phyloP scores from a whole-genome alignment of 2,329 filamentous ascomycete species.

The Paraconiothyrium sp. region DNA sequence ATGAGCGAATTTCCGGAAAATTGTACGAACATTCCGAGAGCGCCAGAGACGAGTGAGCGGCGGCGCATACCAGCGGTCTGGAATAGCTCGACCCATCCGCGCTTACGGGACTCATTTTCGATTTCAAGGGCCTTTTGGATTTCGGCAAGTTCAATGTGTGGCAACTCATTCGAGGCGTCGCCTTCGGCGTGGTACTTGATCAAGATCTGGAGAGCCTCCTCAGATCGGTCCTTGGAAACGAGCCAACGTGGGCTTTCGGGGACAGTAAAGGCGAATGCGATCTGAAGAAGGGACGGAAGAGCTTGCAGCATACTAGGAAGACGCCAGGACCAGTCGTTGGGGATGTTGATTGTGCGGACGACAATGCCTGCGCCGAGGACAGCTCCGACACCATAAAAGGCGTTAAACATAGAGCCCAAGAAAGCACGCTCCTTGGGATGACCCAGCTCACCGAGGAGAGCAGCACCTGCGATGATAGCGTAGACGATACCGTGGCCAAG shows the following conservation, averaged over 20 bases:
- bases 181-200: conserved; percentile 72
- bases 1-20: conserved; percentile 62
- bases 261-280: conserved; percentile 68
- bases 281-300: conserved; percentile 69
- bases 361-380: conserved; percentile 68
- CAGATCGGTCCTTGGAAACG: conserved; percentile 68
- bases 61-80: conserved; percentile 71
- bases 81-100: conserved; percentile 69
- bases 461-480: conserved; percentile 70
- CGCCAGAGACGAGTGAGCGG: conserved; percentile 68
- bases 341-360: conserved; percentile 68
- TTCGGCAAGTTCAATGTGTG: conserved; percentile 73
- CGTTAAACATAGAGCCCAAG: conserved; percentile 74
- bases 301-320: conserved; percentile 72
- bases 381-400: conserved; percentile 69
- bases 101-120: conserved; percentile 61
- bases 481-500: conserved; percentile 74
- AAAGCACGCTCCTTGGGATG: conserved; percentile 74
- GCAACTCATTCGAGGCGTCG: conserved; percentile 61
- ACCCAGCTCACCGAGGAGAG: conserved; percentile 72
- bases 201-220: conserved; percentile 69
- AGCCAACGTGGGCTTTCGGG: conserved; percentile 75
- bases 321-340: conserved; percentile 72
- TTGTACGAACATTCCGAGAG: conserved; percentile 72
- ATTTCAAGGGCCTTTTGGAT: conserved; percentile 70